Percentiles rank a stretch among this genome's conserved stretches.
Evolutionary conservation across 176 grass and related monocot genomes (phyloP).

Genomic region (Oryza longistaminata): DNA sequence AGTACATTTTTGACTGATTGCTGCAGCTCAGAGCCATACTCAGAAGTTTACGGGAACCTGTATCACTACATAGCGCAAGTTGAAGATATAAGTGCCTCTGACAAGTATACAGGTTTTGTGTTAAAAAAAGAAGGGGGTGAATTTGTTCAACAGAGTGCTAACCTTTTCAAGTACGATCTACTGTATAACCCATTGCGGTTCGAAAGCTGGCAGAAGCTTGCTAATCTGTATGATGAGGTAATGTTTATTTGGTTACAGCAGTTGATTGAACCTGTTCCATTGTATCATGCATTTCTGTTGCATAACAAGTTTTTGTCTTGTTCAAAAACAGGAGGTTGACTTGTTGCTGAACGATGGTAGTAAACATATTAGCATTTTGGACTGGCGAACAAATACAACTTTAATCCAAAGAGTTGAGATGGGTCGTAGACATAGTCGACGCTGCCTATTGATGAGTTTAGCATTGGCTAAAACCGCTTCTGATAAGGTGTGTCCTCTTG

Average conservation of each 20-base stretch:
- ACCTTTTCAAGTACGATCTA: constrained; percentile 95
- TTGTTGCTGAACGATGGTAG: constrained; percentile 96
- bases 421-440: constrained; percentile 81
- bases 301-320: constrained; percentile 30
- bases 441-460: constrained; percentile 85
- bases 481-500: constrained; percentile 52
- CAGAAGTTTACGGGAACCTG: constrained; percentile 92
- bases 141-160: constrained; percentile 91
- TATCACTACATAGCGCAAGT: constrained; percentile 82
- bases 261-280: constrained; percentile 29
- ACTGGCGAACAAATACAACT: constrained; percentile 81
- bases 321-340: constrained; percentile 76
- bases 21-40: constrained; percentile 85
- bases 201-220: constrained; percentile 98
- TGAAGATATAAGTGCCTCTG: constrained; percentile 92
- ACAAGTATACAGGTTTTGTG: constrained; percentile 95
- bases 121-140: constrained; percentile 99
- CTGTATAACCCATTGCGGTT: constrained; percentile 83
- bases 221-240: constrained; percentile 95
- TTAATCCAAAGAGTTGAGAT: constrained; percentile 83
- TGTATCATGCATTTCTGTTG: constrained; percentile 31
- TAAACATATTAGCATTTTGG: constrained; percentile 94
- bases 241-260: constrained; percentile 38
- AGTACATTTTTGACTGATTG: constrained; percentile 42
- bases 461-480: constrained; percentile 55